A percentile compares a stretch with the other conserved stretches of the same genome.
phyloP scores from a whole-genome alignment of 2,329 filamentous ascomycete genomes.

The Nemania abortiva region DNA sequence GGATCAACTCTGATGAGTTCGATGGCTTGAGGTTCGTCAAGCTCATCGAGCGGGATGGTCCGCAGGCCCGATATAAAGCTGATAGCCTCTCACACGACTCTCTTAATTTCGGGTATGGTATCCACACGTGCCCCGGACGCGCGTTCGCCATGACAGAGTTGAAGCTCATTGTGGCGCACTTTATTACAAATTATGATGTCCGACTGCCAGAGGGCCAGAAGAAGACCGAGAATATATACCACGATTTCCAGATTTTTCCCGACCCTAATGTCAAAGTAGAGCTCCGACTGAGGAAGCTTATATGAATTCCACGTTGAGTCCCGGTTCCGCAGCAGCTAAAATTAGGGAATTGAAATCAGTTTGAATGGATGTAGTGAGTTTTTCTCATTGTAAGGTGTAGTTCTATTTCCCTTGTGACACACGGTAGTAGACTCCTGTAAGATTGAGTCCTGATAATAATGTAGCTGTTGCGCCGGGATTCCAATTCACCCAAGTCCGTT shows the following conservation, averaged over 20 bases:
- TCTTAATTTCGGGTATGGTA: not conserved
- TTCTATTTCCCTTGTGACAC: no score
- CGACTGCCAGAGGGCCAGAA: not conserved
- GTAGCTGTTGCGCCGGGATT: no score
- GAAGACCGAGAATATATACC: not conserved
- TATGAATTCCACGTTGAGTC: not conserved
- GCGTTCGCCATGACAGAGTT: not conserved
- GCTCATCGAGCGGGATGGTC: not conserved
- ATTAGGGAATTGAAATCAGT: no score
- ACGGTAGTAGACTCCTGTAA: no score
- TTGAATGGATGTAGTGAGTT: no score
- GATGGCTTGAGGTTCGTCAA: conserved; percentile 7
- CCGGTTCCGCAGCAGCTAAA: no score
- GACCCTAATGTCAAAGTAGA: not conserved
- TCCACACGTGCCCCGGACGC: not conserved
- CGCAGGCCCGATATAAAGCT: conserved; percentile 1
- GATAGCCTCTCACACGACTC: not conserved
- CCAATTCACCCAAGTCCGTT: no score
- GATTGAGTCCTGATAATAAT: no score
- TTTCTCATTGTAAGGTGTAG: no score
- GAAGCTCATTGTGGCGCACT: not conserved
- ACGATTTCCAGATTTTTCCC: not conserved
- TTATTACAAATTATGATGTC: not conserved
- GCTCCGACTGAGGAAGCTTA: not conserved
- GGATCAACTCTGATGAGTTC: not conserved